phyloP scores from a whole-genome alignment of 129 eudicot species.

The Helianthus annuus region DNA sequence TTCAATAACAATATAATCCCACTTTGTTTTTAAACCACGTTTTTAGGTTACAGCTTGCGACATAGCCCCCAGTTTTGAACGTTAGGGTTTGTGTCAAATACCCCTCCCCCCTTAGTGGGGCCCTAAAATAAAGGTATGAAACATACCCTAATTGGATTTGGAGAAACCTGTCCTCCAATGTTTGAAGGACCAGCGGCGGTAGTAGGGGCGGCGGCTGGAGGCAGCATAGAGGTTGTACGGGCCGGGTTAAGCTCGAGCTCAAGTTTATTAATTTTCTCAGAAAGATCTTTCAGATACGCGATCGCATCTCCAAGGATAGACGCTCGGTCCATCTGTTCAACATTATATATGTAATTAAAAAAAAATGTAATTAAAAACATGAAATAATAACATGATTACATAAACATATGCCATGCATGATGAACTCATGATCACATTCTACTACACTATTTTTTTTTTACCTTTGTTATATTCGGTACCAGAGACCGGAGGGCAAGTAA shows the following conservation, averaged over 20 bases:
- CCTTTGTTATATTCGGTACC: constrained; percentile 91
- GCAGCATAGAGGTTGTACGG: constrained; percentile 52
- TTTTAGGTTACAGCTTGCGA: too few species aligned
- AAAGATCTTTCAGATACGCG: constrained; percentile 68
- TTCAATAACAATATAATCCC: too few species aligned
- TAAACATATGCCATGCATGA: too few species aligned
- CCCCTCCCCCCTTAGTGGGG: too few species aligned
- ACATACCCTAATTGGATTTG: constrained; percentile 67
- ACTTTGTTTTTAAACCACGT: too few species aligned
- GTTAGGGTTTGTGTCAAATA: too few species aligned
- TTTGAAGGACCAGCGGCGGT: constrained; percentile 40
- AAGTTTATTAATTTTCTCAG: constrained; percentile 65
- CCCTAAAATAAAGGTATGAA: neutral
- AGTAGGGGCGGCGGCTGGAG: constrained; percentile 13
- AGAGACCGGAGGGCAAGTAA: constrained; percentile 78
- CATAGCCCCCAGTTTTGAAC: too few species aligned
- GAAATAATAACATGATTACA: constrained; percentile 15
- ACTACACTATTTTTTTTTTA: constrained; percentile 1
- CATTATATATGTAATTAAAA: neutral
- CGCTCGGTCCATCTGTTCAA: constrained; percentile 82
- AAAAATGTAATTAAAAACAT: neutral
- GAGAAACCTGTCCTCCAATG: constrained; percentile 62
- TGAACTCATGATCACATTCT: too few species aligned
- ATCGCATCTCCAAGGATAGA: constrained; percentile 89
- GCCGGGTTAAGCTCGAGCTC: constrained; percentile 63